Conservation (phyloP, 2,329 filamentous ascomycete genomes). For the Ascochyta lentis region DNA sequence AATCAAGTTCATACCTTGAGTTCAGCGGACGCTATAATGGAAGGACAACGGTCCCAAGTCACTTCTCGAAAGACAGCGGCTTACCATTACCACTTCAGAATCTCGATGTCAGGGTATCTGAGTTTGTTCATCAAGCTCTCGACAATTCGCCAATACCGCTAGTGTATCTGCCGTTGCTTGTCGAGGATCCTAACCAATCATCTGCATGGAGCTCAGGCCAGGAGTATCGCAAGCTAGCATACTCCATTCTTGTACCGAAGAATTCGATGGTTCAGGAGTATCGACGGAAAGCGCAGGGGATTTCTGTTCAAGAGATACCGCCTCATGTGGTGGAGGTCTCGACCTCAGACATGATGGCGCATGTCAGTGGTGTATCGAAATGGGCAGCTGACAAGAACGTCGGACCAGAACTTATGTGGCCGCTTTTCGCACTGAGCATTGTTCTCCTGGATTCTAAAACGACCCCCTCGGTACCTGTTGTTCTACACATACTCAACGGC, state of each 20-base stretch:
- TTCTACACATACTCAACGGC: constrained; percentile 34
- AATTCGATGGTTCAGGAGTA: constrained; percentile 44
- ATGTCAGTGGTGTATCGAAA: constrained; percentile 21
- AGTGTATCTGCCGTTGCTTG: constrained; percentile 70
- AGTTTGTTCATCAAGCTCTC: constrained; percentile 36
- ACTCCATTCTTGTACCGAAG: constrained; percentile 42
- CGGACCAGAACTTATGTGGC: constrained; percentile 29
- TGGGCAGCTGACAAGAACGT: constrained; percentile 26
- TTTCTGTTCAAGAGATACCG: constrained; percentile 28
- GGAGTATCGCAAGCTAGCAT: constrained; percentile 48
- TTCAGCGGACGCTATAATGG: constrained; percentile 42
- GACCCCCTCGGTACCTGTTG: constrained; percentile 23
- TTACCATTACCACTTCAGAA: constrained; percentile 22
- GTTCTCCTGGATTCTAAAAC: constrained; percentile 31
- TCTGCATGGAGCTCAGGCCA: constrained; percentile 53
- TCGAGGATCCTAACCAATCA: constrained; percentile 54
- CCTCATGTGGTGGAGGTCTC: constrained; percentile 1
- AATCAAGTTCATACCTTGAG: constrained; percentile 29
- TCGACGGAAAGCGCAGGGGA: constrained; percentile 45
- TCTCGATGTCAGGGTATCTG: constrained; percentile 45
- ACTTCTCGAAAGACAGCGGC: constrained; percentile 2
- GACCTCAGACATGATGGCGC: constrained; percentile 19
- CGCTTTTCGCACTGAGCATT: constrained; percentile 33
- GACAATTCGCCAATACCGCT: constrained; percentile 22
- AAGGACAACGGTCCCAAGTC: constrained; percentile 5